Conservation (phyloP, 345 rosid species). For the Eucalyptus fibrosa region DNA sequence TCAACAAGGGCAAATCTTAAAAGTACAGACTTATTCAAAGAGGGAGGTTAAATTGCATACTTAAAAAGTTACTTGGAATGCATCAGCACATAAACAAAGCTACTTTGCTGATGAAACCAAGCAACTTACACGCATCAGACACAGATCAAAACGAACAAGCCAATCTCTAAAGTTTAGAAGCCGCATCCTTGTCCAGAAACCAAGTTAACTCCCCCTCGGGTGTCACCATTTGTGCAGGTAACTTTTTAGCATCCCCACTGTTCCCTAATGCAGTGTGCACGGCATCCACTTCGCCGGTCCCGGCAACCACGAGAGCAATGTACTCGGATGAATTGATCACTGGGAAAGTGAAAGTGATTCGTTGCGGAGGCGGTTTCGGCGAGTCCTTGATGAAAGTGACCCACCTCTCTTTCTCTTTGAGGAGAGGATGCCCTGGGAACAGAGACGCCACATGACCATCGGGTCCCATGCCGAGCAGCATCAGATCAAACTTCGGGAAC, state of each 20-base stretch:
- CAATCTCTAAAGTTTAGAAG: constrained; percentile 36
- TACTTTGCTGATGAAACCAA: not conserved
- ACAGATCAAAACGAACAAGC: not conserved
- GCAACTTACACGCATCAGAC: not conserved
- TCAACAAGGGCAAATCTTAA: no score
- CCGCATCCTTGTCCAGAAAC: constrained; percentile 78
- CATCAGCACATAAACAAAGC: not conserved
- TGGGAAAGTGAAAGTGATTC: constrained; percentile 82
- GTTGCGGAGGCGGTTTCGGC: constrained; percentile 77
- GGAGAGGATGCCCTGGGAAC: constrained; percentile 65
- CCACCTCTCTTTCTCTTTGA: constrained; percentile 67
- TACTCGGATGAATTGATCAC: constrained; percentile 73
- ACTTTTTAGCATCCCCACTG: constrained; percentile 11
- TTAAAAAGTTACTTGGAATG: not conserved
- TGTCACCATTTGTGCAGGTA: constrained; percentile 52
- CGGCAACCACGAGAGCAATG: constrained; percentile 58
- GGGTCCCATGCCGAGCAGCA: constrained; percentile 89
- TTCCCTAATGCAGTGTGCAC: constrained; percentile 42
- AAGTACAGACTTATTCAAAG: no score
- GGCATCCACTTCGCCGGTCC: constrained; percentile 50
- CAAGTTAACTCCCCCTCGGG: constrained; percentile 73
- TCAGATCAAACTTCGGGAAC: constrained; percentile 72
- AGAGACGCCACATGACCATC: constrained; percentile 89
- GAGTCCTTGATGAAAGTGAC: constrained; percentile 64
- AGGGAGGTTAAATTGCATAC: no score